Conservation (phyloP, 192 early-diverging fungal genomes). For the Gryganskiella cystojenkinii region DNA sequence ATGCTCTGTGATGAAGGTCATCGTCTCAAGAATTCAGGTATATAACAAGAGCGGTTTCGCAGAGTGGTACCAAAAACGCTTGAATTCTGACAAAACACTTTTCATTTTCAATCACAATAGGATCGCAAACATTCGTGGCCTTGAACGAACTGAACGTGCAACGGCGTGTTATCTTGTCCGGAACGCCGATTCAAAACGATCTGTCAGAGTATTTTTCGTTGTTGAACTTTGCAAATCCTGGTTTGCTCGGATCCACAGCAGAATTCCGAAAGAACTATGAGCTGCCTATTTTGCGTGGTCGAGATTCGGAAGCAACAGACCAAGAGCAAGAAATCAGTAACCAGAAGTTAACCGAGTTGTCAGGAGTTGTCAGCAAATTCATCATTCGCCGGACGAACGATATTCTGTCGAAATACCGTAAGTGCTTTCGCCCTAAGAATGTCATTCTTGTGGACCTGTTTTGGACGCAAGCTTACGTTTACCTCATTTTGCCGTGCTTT, state of each 20-base stretch:
- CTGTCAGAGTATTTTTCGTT: slow-evolving; percentile 94
- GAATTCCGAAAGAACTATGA: slow-evolving; percentile 96
- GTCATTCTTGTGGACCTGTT: background rate
- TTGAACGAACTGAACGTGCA: slow-evolving; percentile 89
- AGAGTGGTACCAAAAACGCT: no score
- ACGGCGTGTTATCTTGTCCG: slow-evolving; percentile 93
- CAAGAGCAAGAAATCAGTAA: slow-evolving; percentile 83
- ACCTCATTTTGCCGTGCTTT: slow-evolving; percentile 3
- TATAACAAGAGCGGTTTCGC: background rate
- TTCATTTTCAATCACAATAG: slow-evolving; percentile 29
- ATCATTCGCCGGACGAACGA: slow-evolving; percentile 98
- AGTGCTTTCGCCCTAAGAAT: slow-evolving; percentile 38
- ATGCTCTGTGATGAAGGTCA: slow-evolving; percentile 98
- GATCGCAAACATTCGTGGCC: slow-evolving; percentile 84
- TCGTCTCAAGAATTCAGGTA: slow-evolving; percentile 89
- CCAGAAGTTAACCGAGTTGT: slow-evolving; percentile 86
- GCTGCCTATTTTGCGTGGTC: slow-evolving; percentile 91
- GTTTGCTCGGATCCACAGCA: slow-evolving; percentile 83
- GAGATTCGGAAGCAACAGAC: slow-evolving; percentile 90
- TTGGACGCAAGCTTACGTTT: background rate
- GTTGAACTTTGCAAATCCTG: slow-evolving; percentile 95
- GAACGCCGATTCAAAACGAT: slow-evolving; percentile 92
- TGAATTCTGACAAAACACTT: background rate
- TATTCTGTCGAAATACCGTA: slow-evolving; percentile 95
- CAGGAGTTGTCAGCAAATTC: slow-evolving; percentile 89